These are phyloP conservation scores for Candida hungchunana DNA, from an alignment of 805 yeast species.

Conservation along the genomic window DNA sequence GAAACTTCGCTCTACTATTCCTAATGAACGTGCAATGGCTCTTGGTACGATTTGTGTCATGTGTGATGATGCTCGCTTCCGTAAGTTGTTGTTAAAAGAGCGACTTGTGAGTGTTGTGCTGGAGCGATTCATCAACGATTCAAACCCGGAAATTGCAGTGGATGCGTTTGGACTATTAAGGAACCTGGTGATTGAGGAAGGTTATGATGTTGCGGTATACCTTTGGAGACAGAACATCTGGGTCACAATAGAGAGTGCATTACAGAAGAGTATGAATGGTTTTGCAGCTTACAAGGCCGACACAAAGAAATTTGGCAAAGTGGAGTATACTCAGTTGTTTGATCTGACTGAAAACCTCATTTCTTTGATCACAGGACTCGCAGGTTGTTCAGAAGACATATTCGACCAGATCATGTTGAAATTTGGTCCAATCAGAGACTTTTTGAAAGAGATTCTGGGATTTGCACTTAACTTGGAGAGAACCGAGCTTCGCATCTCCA, in stretches of 20 bases:
- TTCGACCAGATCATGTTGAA: constrained; percentile 35
- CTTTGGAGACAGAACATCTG: constrained; percentile 79
- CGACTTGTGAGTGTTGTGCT: constrained; percentile 60
- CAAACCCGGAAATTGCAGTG: constrained; percentile 69
- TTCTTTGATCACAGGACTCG: constrained; percentile 62
- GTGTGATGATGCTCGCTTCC: constrained; percentile 61
- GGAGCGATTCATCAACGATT: constrained; percentile 62
- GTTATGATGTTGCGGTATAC: constrained; percentile 71
- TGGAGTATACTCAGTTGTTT: constrained; percentile 46
- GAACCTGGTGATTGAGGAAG: constrained; percentile 80
- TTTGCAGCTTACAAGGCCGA: constrained; percentile 36
- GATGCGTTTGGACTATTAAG: constrained; percentile 80
- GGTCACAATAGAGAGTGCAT: constrained; percentile 49
- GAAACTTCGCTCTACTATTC: constrained; percentile 55
- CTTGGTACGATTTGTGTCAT: constrained; percentile 66
- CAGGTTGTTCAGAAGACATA: constrained; percentile 62
- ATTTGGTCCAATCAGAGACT: constrained; percentile 24
- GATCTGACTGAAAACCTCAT: constrained; percentile 72
- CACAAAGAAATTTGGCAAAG: constrained; percentile 28
- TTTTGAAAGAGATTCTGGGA: constrained; percentile 27
- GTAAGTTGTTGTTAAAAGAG: constrained; percentile 65
- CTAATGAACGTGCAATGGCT: constrained; percentile 77
- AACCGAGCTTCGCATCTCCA: constrained; percentile 30
- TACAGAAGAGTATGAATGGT: constrained; percentile 48
- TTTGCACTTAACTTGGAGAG: constrained; percentile 28